A percentile compares a stretch with the other conserved stretches of the same genome.
These are phyloP conservation scores for Rhodamnia rubescens DNA, from an alignment of 345 rosid genomes.

Conservation along the genomic window DNA sequence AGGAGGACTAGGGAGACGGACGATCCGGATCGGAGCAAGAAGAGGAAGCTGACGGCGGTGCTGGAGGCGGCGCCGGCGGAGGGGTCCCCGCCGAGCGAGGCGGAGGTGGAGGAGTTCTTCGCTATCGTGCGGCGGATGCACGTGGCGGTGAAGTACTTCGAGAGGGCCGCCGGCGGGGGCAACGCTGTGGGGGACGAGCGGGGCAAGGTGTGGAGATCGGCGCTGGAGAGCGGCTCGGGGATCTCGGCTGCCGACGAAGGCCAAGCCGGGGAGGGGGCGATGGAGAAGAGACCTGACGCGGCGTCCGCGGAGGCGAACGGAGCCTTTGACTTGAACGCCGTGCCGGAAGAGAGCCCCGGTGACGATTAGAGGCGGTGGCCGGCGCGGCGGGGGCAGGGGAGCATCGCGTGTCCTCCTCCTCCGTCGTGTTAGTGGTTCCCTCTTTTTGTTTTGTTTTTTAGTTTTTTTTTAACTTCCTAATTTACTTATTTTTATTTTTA, in stretches of 20 bases:
- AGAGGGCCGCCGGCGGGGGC: background rate
- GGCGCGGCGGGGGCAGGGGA: background rate
- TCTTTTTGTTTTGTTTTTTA: background rate
- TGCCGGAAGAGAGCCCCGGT: background rate
- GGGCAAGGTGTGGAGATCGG: background rate
- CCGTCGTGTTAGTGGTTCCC: background rate
- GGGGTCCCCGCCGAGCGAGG: background rate
- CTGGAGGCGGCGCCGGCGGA: background rate
- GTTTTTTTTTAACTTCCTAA: background rate
- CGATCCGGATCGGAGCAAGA: background rate
- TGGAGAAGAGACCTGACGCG: background rate
- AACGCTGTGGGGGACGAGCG: background rate
- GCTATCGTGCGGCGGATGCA: slow-evolving; percentile 11
- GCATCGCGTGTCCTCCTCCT: background rate
- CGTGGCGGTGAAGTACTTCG: slow-evolving; percentile 7
- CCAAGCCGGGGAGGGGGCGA: background rate
- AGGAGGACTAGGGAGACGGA: background rate
- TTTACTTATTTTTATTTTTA: background rate
- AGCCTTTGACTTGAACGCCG: slow-evolving; percentile 2
- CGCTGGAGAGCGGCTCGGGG: background rate
- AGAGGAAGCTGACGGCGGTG: background rate
- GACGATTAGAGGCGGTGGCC: background rate
- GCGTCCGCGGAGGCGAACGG: background rate
- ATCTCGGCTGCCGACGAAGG: background rate
- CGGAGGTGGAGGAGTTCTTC: slow-evolving; percentile 20